phyloP scores from a whole-genome alignment of 768 basidiomycete genomes.

The Agrocybe pediades region DNA sequence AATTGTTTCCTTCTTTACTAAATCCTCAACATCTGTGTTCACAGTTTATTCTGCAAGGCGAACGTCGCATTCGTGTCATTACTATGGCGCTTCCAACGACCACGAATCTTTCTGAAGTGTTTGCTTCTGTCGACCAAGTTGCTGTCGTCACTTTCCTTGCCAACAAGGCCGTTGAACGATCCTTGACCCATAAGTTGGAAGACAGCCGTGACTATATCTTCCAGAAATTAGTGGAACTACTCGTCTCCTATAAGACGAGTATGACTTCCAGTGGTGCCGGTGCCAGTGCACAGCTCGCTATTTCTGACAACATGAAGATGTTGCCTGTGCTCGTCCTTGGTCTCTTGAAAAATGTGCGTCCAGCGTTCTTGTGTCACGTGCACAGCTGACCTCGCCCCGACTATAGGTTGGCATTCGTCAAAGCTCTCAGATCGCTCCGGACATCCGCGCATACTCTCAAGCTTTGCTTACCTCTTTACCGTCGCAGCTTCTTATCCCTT shows the following conservation, averaged over 20 bases:
- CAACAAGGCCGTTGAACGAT: constrained; percentile 92
- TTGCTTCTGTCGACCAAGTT: constrained; percentile 87
- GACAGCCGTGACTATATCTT: constrained; percentile 85
- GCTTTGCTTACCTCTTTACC: constrained; percentile 89
- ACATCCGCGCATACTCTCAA: constrained; percentile 95
- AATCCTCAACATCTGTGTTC: neutral
- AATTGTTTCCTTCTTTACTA: constrained; percentile 14
- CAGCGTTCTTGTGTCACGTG: neutral
- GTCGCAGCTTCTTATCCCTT: constrained; percentile 88
- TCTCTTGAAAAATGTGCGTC: constrained; percentile 86
- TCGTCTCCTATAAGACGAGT: constrained; percentile 89
- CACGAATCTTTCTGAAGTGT: constrained; percentile 84
- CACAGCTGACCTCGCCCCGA: neutral
- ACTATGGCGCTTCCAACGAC: constrained; percentile 89
- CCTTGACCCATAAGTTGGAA: constrained; percentile 83
- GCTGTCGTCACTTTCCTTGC: constrained; percentile 83
- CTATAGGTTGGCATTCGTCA: constrained; percentile 92
- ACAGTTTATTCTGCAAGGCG: constrained; percentile 42
- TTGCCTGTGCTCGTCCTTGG: constrained; percentile 89
- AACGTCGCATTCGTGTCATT: constrained; percentile 89
- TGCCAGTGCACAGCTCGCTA: constrained; percentile 90
- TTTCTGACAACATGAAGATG: constrained; percentile 94
- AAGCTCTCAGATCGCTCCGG: constrained; percentile 95
- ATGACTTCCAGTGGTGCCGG: constrained; percentile 95
- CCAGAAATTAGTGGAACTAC: constrained; percentile 82